phyloP scores from a whole-genome alignment of 441 rosid genomes.

The Jatropha multifida region DNA sequence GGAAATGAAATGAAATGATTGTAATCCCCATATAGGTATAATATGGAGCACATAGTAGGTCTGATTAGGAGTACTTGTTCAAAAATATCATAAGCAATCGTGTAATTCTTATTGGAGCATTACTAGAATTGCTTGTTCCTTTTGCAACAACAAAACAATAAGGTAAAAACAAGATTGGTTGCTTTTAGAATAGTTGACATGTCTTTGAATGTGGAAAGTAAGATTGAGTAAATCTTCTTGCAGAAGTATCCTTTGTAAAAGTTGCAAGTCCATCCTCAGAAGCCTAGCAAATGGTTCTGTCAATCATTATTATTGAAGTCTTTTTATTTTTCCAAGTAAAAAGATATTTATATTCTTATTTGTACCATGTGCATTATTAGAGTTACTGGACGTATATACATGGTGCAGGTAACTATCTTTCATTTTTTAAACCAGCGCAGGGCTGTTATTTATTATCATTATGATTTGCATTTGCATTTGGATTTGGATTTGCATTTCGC shows the following conservation, averaged over 20 bases:
- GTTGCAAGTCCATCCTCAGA: too few species aligned
- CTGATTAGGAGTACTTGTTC: neutral
- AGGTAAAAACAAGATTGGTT: neutral
- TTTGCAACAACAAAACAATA: neutral
- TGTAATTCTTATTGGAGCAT: neutral
- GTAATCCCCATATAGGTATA: neutral
- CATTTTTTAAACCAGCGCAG: too few species aligned
- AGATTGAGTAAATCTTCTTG: neutral
- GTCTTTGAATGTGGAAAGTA: neutral
- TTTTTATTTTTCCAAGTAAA: too few species aligned
- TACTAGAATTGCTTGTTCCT: neutral
- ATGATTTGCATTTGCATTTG: too few species aligned
- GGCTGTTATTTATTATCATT: too few species aligned
- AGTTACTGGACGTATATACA: too few species aligned
- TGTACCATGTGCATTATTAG: too few species aligned
- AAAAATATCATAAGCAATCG: neutral
- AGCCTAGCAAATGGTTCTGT: too few species aligned
- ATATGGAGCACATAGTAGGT: neutral
- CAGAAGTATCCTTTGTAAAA: neutral
- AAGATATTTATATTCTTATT: too few species aligned
- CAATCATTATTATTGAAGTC: too few species aligned
- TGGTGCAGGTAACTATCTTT: too few species aligned
- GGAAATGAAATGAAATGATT: constrained; percentile 21
- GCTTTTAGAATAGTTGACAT: neutral
- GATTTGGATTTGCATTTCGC: too few species aligned